Conservation (phyloP, 2,329 filamentous ascomycete genomes). For the Alternaria metachromatica region DNA sequence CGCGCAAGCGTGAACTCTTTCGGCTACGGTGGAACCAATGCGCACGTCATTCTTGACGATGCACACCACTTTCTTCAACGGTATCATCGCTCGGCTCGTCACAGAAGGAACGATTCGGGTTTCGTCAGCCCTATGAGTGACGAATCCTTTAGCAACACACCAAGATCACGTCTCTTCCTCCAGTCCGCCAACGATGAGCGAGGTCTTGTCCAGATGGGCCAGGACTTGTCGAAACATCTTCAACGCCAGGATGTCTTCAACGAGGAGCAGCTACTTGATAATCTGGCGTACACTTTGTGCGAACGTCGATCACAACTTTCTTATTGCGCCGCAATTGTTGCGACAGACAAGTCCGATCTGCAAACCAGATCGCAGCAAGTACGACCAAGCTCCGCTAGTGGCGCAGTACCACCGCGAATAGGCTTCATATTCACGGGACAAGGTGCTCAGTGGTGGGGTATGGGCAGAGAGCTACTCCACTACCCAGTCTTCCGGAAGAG, state of each 20-base stretch:
- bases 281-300: constrained; percentile 30
- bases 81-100: background rate
- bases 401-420: background rate
- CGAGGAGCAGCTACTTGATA: constrained; percentile 11
- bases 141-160: background rate
- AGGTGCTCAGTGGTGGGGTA: constrained; percentile 52
- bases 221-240: constrained; percentile 25
- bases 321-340: constrained; percentile 2
- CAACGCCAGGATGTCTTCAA: constrained; percentile 6
- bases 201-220: constrained; percentile 1
- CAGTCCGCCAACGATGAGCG: constrained; percentile 22
- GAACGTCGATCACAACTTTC: constrained; percentile 16
- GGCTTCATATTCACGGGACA: constrained; percentile 53
- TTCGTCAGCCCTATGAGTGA: constrained; percentile 12
- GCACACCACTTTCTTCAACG: constrained; percentile 28
- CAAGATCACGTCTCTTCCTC: constrained; percentile 12
- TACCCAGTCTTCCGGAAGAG: constrained; percentile 18
- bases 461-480: constrained; percentile 49
- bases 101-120: constrained; percentile 8
- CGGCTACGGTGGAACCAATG: constrained; percentile 35
- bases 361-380: background rate
- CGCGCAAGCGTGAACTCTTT: constrained; percentile 28
- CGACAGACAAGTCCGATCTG: constrained; percentile 3
- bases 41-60: constrained; percentile 29
- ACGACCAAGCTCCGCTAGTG: background rate